Percentiles rank a stretch among this genome's conserved stretches.
Evolutionary conservation across 2,329 filamentous ascomycete genomes (phyloP).

Genomic region (Penicillium sp.): DNA sequence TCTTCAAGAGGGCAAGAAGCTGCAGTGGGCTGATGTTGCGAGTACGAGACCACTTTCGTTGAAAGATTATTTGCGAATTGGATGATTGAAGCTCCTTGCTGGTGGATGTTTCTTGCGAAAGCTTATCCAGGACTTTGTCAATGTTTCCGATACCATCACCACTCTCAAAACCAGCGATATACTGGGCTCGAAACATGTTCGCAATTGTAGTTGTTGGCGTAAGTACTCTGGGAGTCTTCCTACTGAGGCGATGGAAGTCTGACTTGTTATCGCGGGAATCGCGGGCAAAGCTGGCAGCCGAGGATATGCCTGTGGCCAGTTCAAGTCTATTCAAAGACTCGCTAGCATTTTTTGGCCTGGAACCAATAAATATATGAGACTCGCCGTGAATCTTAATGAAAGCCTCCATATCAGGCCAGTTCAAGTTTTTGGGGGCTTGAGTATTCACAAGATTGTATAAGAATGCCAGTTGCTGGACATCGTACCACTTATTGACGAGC

Average conservation of each 20-base stretch:
- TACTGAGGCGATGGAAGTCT: conserved; percentile 19
- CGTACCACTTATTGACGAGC: conserved; percentile 26
- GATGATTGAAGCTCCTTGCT: conserved; percentile 13
- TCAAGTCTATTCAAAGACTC: conserved; percentile 27
- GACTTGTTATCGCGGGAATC: conserved; percentile 19
- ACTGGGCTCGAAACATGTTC: conserved; percentile 21
- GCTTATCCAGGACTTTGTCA: conserved; percentile 17
- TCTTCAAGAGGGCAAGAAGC: conserved; percentile 24
- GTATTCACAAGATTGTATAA: conserved; percentile 24
- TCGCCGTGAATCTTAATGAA: conserved; percentile 30
- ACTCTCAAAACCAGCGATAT: conserved; percentile 14
- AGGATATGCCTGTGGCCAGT: conserved; percentile 26
- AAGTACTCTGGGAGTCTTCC: conserved; percentile 21
- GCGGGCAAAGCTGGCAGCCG: conserved; percentile 23
- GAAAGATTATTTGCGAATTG: conserved; percentile 7
- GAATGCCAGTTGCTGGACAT: conserved; percentile 28
- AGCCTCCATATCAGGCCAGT: conserved; percentile 28
- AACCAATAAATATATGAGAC: conserved; percentile 26
- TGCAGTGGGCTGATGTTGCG: conserved; percentile 21
- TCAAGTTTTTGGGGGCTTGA: conserved; percentile 17
- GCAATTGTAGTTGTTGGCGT: conserved; percentile 18
- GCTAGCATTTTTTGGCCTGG: conserved; percentile 23
- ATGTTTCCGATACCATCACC: conserved; percentile 13
- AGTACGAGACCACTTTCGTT: conserved; percentile 20
- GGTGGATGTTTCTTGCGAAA: conserved; percentile 15